phyloP scores from a whole-genome alignment of 805 yeast species.

The Candida germanica region DNA sequence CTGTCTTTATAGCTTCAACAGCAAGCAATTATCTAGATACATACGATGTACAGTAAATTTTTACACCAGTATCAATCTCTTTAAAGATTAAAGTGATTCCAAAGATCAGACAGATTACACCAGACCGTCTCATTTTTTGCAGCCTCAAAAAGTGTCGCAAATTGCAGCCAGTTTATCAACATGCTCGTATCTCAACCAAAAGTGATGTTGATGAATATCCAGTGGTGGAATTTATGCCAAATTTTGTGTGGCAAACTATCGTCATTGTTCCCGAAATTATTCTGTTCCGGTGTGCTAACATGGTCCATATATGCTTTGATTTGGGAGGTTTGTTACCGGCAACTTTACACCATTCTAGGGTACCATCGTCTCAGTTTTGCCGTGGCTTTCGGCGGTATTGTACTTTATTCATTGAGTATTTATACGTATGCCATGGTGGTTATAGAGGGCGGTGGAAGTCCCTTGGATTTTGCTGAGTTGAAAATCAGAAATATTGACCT shows the following conservation, averaged over 20 bases:
- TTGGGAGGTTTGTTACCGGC: constrained; percentile 14
- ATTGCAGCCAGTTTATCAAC: too few relatives aligned
- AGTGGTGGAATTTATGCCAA: constrained; percentile 10
- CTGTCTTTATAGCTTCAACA: too few relatives aligned
- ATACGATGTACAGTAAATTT: too few relatives aligned
- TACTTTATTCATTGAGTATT: constrained; percentile 36
- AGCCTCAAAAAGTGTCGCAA: too few relatives aligned
- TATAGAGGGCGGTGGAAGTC: constrained; percentile 62
- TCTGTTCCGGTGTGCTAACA: constrained; percentile 39
- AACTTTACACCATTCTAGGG: constrained; percentile 14
- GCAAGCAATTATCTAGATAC: too few relatives aligned
- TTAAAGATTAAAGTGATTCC: too few relatives aligned
- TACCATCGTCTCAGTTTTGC: constrained; percentile 14
- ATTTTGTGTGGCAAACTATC: constrained; percentile 13
- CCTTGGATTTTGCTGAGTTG: constrained; percentile 52
- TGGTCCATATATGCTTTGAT: constrained; percentile 48
- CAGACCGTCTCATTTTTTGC: too few relatives aligned
- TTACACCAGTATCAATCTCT: too few relatives aligned
- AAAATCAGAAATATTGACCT: constrained; percentile 19
- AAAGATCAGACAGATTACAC: too few relatives aligned
- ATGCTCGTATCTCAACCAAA: constrained; percentile 24
- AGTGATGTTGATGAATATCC: constrained; percentile 17
- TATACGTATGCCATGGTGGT: constrained; percentile 54
- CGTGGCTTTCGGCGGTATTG: constrained; percentile 20
- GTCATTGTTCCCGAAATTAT: constrained; percentile 46